Evolutionary conservation across 441 rosid genomes (phyloP), one percentile per base, ranked within the genome.

Genomic region (Lepidium campestre): DNA sequence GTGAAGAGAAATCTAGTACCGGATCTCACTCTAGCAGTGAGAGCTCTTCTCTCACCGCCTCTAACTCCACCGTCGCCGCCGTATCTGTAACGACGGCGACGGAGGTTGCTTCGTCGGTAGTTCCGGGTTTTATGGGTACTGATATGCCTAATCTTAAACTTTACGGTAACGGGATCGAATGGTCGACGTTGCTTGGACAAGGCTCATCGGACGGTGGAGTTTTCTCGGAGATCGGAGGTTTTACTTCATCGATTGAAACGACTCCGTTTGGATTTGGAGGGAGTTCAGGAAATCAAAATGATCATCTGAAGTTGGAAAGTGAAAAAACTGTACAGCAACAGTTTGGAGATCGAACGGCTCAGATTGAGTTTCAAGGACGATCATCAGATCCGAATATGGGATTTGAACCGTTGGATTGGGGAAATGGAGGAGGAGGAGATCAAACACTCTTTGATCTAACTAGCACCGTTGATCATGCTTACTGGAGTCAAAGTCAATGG

Each of bases 401-500:
- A 31, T 86, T 84, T 68, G 96, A 86, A 23, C 59, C 82, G 75
- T 68, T 89, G 84, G 97, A 91, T 80, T 89, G 94, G 94, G 90
- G 82, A 32, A 83, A 73, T 67, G 65, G 62, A 12, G 74, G 76
- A 12, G 74, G 76, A 37, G 89, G 78, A 42, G 82, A 82, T 79
- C 93, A 83, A 31, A 76, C 70, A 34, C 71, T 88, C 50, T 82
- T 85, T 71, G 92, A 87, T 84, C 82, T 89, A 56, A 79, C 90
- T 0, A 74, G 74, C 14, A 56, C 70, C 60, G 77, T 74, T 74
- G 97, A 89, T 83, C 96, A 84, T 62, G 71, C 85, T 5, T 89
- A 84, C 83, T 91, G 96, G 97, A 79, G 81, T 75, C 94, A 83
- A 50, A 81, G 74, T 71, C 97, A 84, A 63, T 91, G 94, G 92